A percentile compares a stretch with the other conserved stretches of the same genome.
phyloP scores from a whole-genome alignment of 1,284 basidiomycete species.

The Omphalotus olearius region DNA sequence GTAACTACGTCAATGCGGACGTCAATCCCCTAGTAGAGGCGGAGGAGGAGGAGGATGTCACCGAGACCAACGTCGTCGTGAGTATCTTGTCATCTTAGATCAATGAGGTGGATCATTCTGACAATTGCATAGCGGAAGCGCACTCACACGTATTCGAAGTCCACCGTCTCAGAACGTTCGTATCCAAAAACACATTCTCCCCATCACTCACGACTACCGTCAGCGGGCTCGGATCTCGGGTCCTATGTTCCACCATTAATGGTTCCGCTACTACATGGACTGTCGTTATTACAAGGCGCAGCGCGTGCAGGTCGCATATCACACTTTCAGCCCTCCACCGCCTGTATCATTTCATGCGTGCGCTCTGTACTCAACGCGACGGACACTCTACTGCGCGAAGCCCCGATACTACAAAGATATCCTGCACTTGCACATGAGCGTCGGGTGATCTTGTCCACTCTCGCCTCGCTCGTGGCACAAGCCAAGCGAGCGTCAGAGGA shows the following conservation, averaged over 20 bases:
- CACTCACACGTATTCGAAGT: slow-evolving; percentile 44
- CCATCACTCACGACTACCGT: slow-evolving; percentile 25
- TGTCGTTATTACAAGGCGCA: slow-evolving; percentile 83
- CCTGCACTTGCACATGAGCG: slow-evolving; percentile 73
- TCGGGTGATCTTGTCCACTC: slow-evolving; percentile 77
- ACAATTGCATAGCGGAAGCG: slow-evolving; percentile 11
- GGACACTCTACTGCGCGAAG: slow-evolving; percentile 84
- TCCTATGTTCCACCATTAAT: slow-evolving; percentile 70
- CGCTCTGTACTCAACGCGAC: slow-evolving; percentile 85
- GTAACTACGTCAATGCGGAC: slow-evolving; percentile 77
- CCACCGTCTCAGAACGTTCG: slow-evolving; percentile 45
- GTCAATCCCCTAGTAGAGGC: slow-evolving; percentile 39
- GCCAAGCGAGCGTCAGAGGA: slow-evolving; percentile 75
- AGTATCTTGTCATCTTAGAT: not conserved
- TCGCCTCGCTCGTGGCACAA: slow-evolving; percentile 83
- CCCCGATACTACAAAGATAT: slow-evolving; percentile 64
- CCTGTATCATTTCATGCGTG: slow-evolving; percentile 92
- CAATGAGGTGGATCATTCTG: slow-evolving; percentile 15
- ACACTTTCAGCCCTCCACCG: slow-evolving; percentile 82
- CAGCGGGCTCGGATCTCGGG: slow-evolving; percentile 42
- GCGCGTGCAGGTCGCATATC: slow-evolving; percentile 72
- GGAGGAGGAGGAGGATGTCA: slow-evolving; percentile 43
- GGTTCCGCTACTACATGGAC: slow-evolving; percentile 77
- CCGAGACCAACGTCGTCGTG: not conserved
- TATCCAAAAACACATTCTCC: slow-evolving; percentile 35